Evolutionary conservation across 768 basidiomycete species (phyloP).

Genomic region (Auriscalpium microsporum): DNA sequence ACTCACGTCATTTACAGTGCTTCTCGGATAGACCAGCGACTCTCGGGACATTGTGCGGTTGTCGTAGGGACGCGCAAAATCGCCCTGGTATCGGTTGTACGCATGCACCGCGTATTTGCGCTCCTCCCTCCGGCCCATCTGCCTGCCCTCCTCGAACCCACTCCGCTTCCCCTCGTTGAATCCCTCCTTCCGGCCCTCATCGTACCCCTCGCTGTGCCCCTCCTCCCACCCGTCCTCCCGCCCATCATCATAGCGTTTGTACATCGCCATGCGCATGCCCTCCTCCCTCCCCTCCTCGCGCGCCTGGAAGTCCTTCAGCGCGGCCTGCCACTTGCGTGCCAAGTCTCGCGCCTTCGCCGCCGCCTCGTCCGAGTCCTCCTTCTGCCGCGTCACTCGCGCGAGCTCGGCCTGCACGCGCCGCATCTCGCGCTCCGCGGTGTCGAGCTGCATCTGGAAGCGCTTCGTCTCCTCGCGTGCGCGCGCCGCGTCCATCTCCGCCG

Average conservation of each 20-base stretch:
- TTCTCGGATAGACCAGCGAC: not conserved
- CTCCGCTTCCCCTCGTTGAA: conserved; percentile 10
- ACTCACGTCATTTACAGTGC: not conserved
- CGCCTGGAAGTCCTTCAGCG: conserved; percentile 12
- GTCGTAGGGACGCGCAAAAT: not conserved
- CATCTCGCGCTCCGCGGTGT: conserved; percentile 13
- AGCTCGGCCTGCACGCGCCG: conserved; percentile 9
- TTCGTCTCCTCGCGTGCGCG: conserved; percentile 15
- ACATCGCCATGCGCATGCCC: conserved; percentile 10
- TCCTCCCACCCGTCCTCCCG: conserved; percentile 14
- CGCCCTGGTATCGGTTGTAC: conserved; percentile 2
- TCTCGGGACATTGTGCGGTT: conserved; percentile 1
- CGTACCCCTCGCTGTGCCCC: conserved; percentile 10
- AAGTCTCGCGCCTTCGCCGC: conserved; percentile 15
- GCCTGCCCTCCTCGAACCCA: conserved; percentile 10
- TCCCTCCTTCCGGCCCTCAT: conserved; percentile 8
- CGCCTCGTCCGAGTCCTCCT: conserved; percentile 11
- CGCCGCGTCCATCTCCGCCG: conserved; percentile 10
- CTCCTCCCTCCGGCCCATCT: conserved; percentile 8
- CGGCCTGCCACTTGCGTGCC: conserved; percentile 11
- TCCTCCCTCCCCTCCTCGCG: conserved; percentile 13
- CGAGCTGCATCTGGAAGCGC: conserved; percentile 14
- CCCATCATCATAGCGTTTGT: conserved; percentile 13
- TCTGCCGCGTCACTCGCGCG: conserved; percentile 11
- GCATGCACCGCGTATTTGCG: conserved; percentile 2